A percentile compares a stretch with the other conserved stretches of the same genome.
phyloP scores from a whole-genome alignment of 305 asterid species.

The Rubia tinctorum region DNA sequence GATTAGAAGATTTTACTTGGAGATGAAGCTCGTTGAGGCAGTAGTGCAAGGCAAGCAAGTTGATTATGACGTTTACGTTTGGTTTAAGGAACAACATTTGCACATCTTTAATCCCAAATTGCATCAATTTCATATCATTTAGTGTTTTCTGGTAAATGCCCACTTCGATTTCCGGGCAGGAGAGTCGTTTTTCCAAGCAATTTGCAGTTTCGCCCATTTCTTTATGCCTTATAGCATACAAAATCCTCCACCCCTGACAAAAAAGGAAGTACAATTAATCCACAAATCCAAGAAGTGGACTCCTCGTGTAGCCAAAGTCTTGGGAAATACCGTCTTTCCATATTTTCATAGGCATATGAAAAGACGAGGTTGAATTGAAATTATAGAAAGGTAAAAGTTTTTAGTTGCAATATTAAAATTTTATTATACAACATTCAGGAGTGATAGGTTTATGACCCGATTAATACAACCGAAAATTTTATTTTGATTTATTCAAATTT shows the following conservation, averaged over 20 bases:
- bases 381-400: too few species aligned
- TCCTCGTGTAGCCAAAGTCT: too few species aligned
- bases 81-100: slow-evolving; percentile 63
- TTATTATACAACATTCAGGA: too few species aligned
- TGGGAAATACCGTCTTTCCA: too few species aligned
- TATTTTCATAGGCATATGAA: too few species aligned
- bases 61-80: slow-evolving; percentile 51
- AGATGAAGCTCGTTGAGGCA: slow-evolving; percentile 59
- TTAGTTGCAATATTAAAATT: too few species aligned
- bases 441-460: too few species aligned
- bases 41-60: slow-evolving; percentile 84
- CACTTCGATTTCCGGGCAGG: slow-evolving; percentile 59
- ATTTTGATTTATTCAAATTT: too few species aligned
- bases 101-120: slow-evolving; percentile 68
- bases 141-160: slow-evolving; percentile 54
- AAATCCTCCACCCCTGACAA: slow-evolving; percentile 66
- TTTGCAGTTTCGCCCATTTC: slow-evolving; percentile 53
- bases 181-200: slow-evolving; percentile 34
- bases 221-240: slow-evolving; percentile 54
- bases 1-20: slow-evolving; percentile 42
- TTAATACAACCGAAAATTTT: too few species aligned
- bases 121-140: slow-evolving; percentile 43
- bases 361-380: too few species aligned
- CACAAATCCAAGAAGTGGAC: too few species aligned
- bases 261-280: background rate